These are phyloP conservation scores for Neoarthrinium moseri DNA, from an alignment of 2,329 filamentous ascomycete genomes.

Conservation along the genomic window DNA sequence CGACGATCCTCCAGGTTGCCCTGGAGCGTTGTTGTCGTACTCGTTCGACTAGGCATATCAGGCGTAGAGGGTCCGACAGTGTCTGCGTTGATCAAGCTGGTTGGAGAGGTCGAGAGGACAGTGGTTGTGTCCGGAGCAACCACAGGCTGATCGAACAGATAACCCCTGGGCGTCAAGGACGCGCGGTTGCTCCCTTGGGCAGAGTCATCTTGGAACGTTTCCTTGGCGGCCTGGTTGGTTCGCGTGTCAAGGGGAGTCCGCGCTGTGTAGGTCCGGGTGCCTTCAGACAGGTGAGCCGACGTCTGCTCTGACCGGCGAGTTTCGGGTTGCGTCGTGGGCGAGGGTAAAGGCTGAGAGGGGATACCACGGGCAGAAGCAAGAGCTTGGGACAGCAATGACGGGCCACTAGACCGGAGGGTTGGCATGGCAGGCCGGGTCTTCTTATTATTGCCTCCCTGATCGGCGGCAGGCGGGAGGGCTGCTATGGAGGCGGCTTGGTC, in stretches of 20 bases:
- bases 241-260: slow-evolving; percentile 18
- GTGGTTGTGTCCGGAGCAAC: slow-evolving; percentile 19
- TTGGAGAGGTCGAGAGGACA: slow-evolving; percentile 12
- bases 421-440: slow-evolving; percentile 42
- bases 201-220: slow-evolving; percentile 31
- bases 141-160: slow-evolving; percentile 20
- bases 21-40: slow-evolving; percentile 31
- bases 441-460: slow-evolving; percentile 41
- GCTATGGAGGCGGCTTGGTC: slow-evolving; percentile 9
- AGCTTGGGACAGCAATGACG: slow-evolving; percentile 57
- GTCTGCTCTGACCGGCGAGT: slow-evolving; percentile 23
- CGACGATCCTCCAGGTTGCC: slow-evolving; percentile 36
- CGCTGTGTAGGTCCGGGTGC: slow-evolving; percentile 16
- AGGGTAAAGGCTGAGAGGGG: slow-evolving; percentile 19
- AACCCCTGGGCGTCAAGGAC: slow-evolving; percentile 34
- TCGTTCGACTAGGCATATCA: slow-evolving; percentile 30
- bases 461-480: slow-evolving; percentile 22
- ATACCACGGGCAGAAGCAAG: slow-evolving; percentile 59
- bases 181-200: slow-evolving; percentile 30
- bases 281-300: slow-evolving; percentile 17
- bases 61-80: slow-evolving; percentile 12
- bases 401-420: slow-evolving; percentile 44
- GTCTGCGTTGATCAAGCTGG: slow-evolving; percentile 11
- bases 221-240: slow-evolving; percentile 16
- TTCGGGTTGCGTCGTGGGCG: slow-evolving; percentile 21